Evolutionary conservation across 116 monocot genomes (phyloP).

Genomic region (Posidonia oceanica): DNA sequence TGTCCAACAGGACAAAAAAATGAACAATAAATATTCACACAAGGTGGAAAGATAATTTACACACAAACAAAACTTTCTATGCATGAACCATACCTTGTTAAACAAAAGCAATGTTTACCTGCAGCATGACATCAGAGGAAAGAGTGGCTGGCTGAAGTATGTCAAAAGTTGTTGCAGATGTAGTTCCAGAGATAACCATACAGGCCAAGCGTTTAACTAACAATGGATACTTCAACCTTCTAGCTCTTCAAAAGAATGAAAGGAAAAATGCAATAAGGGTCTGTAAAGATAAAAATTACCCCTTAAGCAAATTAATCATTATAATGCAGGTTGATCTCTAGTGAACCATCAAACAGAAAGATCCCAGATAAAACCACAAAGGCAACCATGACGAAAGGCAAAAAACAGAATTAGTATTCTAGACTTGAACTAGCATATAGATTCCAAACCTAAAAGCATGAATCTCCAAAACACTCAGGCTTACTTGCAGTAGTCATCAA

Average conservation of each 20-base stretch:
- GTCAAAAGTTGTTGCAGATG: conserved; percentile 45
- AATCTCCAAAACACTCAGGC: not conserved
- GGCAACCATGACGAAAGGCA: too few species aligned
- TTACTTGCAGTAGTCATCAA: conserved; percentile 78
- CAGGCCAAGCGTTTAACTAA: conserved; percentile 81
- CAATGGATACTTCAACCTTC: conserved; percentile 65
- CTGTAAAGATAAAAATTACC: too few species aligned
- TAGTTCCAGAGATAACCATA: conserved; percentile 70
- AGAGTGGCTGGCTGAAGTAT: conserved; percentile 76
- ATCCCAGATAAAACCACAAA: too few species aligned
- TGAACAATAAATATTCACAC: not conserved
- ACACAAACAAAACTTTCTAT: not conserved
- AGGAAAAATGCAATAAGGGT: conserved; percentile 1
- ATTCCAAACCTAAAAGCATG: not conserved
- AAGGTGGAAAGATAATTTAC: not conserved
- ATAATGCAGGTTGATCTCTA: too few species aligned
- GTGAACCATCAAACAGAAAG: too few species aligned
- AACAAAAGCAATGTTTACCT: conserved; percentile 20
- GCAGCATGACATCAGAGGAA: conserved; percentile 27
- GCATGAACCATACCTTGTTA: not conserved
- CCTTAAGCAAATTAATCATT: too few species aligned
- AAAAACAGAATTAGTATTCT: too few species aligned
- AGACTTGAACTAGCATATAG: not conserved
- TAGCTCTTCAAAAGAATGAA: conserved; percentile 35
- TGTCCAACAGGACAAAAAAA: not conserved